A percentile compares a stretch with the other conserved stretches of the same genome.
phyloP scores from a whole-genome alignment of 2,329 filamentous ascomycete genomes.

The Fusarium vanettenii region DNA sequence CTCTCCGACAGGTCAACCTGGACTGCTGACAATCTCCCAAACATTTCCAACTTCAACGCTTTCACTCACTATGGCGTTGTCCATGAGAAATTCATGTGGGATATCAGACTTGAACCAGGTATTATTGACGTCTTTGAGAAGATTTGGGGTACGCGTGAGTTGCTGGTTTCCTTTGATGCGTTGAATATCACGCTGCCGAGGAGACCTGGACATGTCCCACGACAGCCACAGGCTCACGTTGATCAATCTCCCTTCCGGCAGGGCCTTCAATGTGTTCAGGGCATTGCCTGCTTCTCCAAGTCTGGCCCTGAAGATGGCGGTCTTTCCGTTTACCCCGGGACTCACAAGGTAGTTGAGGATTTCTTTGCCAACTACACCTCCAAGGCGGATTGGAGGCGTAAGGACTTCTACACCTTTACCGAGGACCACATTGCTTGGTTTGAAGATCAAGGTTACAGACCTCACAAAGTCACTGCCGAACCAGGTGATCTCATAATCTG shows the following conservation, averaged over 20 bases:
- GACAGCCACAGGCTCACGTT: neutral
- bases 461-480: neutral
- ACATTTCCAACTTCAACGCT: neutral
- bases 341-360: neutral
- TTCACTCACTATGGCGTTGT: neutral
- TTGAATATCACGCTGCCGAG: neutral
- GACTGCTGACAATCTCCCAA: neutral
- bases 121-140: neutral
- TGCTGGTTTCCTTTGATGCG: neutral
- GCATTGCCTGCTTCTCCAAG: neutral
- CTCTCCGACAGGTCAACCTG: neutral
- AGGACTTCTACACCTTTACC: neutral
- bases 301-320: neutral
- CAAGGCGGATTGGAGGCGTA: neutral
- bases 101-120: neutral
- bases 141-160: neutral
- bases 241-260: neutral
- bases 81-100: neutral
- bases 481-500: conserved; percentile 4
- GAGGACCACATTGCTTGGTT: neutral
- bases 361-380: neutral
- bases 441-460: neutral
- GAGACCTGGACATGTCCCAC: neutral
- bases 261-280: neutral
- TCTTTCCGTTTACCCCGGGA: neutral